Evolutionary conservation across 2,329 filamentous ascomycete genomes (phyloP), one percentile per base, ranked within the genome.

Genomic region (Epichloe sylvatica): DNA sequence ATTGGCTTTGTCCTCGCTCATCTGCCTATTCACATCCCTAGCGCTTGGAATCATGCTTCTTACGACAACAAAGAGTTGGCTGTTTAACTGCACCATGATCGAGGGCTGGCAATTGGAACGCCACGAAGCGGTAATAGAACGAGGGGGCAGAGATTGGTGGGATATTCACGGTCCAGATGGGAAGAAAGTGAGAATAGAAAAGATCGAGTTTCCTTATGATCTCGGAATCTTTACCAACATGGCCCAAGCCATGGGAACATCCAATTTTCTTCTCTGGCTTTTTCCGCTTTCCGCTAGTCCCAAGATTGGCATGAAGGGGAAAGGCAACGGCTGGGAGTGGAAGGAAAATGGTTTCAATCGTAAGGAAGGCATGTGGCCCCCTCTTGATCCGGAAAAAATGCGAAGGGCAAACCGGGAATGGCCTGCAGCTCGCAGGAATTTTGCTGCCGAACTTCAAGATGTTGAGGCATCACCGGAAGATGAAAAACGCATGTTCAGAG

Each of bases 201-300:
- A 73, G 48, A 77, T 90, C 57, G 84, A 91, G 63, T 92, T 88
- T 57, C 87, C 86, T 0, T 92, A 89, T 65, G 86, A 94, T 59
- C 67, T 91, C 42, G 85, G 84, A 46, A 70, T 92, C 57, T 88
- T 79, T 68, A 63, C 69, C 36, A 94, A 94, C 63, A 73, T 91
- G 61, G 73, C 75, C 15, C 81, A 86, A 60, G 83, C 81, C 15
- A 90, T 92, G 83, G 84, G 85, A 4, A 81, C 78, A 0, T 55
- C 61, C 7, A 88, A 86, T 60, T 58, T 77, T 0, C 55, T 88
- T 0, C 61, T 74, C 6, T 92, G 86, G 86, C 67, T 87, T 50
- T 76, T 78, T 56, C 86, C 86, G 0, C 72, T 89, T 39, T 73
- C 80, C 2, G 70, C 72, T 35, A 70, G 65, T 17, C 78, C 75